These are phyloP conservation scores for Fusarium graminum DNA, from an alignment of 2,329 filamentous ascomycete genomes.

Conservation along the genomic window DNA sequence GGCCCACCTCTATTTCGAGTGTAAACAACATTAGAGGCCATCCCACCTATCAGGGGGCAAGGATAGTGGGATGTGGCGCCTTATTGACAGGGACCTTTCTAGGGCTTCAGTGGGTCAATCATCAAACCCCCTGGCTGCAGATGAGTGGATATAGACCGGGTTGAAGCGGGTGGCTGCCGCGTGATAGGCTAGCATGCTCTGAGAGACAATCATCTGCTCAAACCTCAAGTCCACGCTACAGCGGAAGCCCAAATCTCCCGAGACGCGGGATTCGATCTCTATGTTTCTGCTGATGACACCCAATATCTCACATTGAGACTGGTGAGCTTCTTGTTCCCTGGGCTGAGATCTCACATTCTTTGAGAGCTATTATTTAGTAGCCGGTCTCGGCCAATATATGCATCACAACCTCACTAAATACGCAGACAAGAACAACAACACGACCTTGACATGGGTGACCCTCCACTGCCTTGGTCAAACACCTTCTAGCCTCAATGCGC, in stretches of 20 bases:
- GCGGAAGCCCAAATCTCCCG: conserved; percentile 30
- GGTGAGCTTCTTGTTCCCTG: conserved; percentile 16
- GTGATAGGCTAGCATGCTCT: conserved; percentile 22
- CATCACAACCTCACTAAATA: conserved; percentile 10
- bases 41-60: conserved; percentile 43
- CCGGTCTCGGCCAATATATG: conserved; percentile 1
- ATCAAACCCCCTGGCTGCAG: conserved; percentile 20
- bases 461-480: conserved; percentile 35
- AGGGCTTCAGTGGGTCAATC: conserved; percentile 28
- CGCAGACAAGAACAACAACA: conserved; percentile 29
- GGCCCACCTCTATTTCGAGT: conserved; percentile 38
- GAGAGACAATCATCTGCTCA: conserved; percentile 21
- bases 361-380: background rate
- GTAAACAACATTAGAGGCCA: conserved; percentile 45
- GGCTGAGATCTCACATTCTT: conserved; percentile 1
- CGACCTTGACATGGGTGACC: conserved; percentile 38
- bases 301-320: conserved; percentile 21
- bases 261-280: conserved; percentile 37
- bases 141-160: conserved; percentile 14
- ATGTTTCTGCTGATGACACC: conserved; percentile 30
- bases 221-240: conserved; percentile 2
- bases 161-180: conserved; percentile 12
- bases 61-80: conserved; percentile 34
- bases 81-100: conserved; percentile 28
- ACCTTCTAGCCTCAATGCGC: conserved; percentile 29